phyloP scores from a whole-genome alignment of 2,329 filamentous ascomycete species.

The Penicillium sp. region DNA sequence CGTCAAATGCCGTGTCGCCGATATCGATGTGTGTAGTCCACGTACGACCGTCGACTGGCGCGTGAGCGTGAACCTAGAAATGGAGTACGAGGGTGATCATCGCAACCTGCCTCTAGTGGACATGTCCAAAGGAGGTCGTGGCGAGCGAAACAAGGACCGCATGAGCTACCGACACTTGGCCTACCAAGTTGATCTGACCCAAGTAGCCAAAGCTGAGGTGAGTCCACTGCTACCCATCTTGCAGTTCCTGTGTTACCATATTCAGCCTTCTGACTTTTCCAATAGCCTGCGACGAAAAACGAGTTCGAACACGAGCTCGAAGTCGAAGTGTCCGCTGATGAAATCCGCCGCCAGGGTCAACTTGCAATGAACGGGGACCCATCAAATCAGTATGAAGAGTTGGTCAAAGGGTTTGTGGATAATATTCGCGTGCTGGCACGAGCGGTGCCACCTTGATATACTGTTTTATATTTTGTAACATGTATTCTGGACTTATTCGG shows the following conservation, averaged over 20 bases:
- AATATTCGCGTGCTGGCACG: conserved; percentile 49
- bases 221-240: conserved; percentile 18
- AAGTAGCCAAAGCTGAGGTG: conserved; percentile 65
- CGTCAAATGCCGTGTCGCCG: conserved; percentile 83
- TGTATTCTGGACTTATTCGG: conserved; percentile 12
- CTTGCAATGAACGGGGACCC: conserved; percentile 40
- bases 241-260: conserved; percentile 7
- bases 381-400: conserved; percentile 45
- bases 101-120: conserved; percentile 52
- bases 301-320: conserved; percentile 52
- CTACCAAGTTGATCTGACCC: conserved; percentile 90
- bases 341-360: conserved; percentile 46
- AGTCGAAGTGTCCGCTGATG: conserved; percentile 48
- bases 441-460: conserved; percentile 35
- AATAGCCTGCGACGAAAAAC: conserved; percentile 32
- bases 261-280: conserved; percentile 13
- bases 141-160: conserved; percentile 79
- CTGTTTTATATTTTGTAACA: conserved; percentile 19
- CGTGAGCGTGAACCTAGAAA: conserved; percentile 92
- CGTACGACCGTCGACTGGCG: conserved; percentile 80
- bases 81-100: conserved; percentile 73
- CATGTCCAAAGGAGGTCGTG: conserved; percentile 37
- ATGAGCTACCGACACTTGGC: conserved; percentile 85
- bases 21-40: conserved; percentile 85
- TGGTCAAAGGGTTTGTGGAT: conserved; percentile 51